These are phyloP conservation scores for Drechslerella dactyloides DNA, from an alignment of 2,329 filamentous ascomycete species.

Conservation along the genomic window DNA sequence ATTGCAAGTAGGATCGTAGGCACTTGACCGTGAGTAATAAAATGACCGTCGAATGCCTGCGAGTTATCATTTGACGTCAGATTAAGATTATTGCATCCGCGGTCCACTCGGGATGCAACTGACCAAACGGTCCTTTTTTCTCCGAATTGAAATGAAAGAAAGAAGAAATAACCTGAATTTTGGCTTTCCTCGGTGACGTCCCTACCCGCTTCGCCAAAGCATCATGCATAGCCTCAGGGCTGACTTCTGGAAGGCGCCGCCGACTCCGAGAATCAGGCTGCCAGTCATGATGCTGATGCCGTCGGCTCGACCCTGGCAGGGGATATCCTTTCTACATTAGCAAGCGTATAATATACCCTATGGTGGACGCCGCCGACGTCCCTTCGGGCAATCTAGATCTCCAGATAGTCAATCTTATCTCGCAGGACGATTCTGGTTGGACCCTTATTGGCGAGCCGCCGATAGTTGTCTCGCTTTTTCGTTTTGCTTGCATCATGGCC, in stretches of 20 bases:
- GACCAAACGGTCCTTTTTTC: constrained; percentile 41
- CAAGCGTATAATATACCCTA: constrained; percentile 25
- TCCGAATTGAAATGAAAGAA: constrained; percentile 8
- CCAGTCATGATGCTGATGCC: neutral
- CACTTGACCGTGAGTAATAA: neutral
- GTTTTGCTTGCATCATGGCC: neutral
- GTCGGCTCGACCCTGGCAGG: constrained; percentile 11
- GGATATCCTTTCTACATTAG: constrained; percentile 3
- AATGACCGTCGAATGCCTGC: neutral
- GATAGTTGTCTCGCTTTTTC: neutral
- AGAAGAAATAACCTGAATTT: neutral
- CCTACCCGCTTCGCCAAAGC: constrained; percentile 31
- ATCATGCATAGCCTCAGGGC: constrained; percentile 37
- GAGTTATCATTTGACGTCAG: constrained; percentile 32
- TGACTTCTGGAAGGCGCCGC: constrained; percentile 39
- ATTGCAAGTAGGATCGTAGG: neutral
- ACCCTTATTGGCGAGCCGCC: constrained; percentile 9
- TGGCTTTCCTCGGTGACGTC: constrained; percentile 9
- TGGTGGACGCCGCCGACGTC: constrained; percentile 16
- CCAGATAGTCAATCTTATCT: constrained; percentile 44
- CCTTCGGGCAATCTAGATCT: constrained; percentile 35
- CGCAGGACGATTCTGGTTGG: constrained; percentile 38
- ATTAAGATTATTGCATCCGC: constrained; percentile 41
- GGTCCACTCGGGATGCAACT: constrained; percentile 21
- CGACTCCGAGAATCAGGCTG: constrained; percentile 19